Conservation (phyloP, 2,329 filamentous ascomycete genomes). For the Dactylonectria macrodidyma region DNA sequence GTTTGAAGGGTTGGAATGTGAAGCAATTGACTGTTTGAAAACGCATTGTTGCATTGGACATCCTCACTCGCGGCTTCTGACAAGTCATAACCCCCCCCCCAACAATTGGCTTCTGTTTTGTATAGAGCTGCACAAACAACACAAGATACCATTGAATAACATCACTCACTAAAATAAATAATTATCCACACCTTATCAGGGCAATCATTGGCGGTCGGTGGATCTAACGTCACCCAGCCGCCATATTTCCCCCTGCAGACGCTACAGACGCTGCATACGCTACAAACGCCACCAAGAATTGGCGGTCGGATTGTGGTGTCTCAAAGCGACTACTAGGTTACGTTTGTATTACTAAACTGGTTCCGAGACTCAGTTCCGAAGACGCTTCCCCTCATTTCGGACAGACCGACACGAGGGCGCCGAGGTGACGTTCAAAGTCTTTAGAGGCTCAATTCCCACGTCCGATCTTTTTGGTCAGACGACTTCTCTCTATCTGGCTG, state of each 20-base stretch:
- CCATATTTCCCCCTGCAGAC: neutral
- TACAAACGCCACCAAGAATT: neutral
- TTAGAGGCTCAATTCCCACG: conserved; percentile 23
- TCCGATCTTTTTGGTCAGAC: conserved; percentile 2
- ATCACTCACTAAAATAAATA: conserved; percentile 13
- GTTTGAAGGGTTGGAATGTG: neutral
- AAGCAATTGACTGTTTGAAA: too few relatives aligned
- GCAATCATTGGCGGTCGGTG: neutral
- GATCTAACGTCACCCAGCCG: neutral
- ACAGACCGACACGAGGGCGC: neutral
- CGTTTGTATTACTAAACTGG: neutral
- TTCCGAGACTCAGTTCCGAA: conserved; percentile 25
- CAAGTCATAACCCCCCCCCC: neutral
- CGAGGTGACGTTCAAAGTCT: conserved; percentile 1
- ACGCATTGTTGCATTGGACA: neutral
- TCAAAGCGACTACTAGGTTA: neutral
- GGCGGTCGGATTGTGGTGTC: neutral
- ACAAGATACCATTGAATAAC: neutral
- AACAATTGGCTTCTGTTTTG: neutral
- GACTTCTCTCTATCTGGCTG: conserved; percentile 3
- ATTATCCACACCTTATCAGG: conserved; percentile 15
- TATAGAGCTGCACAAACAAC: neutral
- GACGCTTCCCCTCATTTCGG: neutral
- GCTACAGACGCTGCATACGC: neutral
- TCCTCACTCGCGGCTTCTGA: too few relatives aligned